Evolutionary conservation across 805 yeast genomes (phyloP), one percentile per base, ranked within the genome.

Genomic region (Zygosaccharomyces bailii): DNA sequence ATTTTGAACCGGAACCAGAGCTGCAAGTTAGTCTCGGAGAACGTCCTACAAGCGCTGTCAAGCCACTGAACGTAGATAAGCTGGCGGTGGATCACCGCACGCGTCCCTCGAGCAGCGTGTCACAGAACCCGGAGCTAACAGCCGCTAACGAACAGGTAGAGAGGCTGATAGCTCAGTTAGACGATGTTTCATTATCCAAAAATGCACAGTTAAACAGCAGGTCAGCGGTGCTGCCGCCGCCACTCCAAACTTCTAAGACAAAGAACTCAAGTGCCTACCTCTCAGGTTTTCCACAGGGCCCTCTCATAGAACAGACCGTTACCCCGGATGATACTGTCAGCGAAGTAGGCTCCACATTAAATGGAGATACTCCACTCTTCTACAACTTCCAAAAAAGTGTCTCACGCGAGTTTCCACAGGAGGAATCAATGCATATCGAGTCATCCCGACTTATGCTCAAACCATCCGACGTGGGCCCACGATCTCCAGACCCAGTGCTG

Each of bases 251-350:
- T 32, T 20, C 45, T 33, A 16, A 48, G 45, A 18, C 43, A 10
- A 61, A 62, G 42, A 63, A 61, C 42, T 63, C 68, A n/a, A 63
- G 68, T 43, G 67, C 67, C 5, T 63, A 63, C 42, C 44, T 63
- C 19, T 63, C 68, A 5, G 63, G 63, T 3, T 59, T 48, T 27
- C 60, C 53, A 11, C 38, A 24, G 4, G 25, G 37, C 11, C 25
- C 33, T 9, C 33, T 31, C 18, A 18, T 23, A 2, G 32, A 36
- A 5, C 52, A 48, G 21, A 27, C 52, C 2, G 20, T 49, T 20
- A 36, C 30, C 16, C 36, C 29, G 7, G 44, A 49, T 34, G 46
- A 32, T 17, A 41, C 25, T 2, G 5, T 14, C 18, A 30, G 34
- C 29, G 48, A 40, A 5, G n/a, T 37, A 4, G 30, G 34, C 2